Base-by-base conservation (phyloP, 1,284 basidiomycete species). In the Sporisorium graminicola region DNA sequence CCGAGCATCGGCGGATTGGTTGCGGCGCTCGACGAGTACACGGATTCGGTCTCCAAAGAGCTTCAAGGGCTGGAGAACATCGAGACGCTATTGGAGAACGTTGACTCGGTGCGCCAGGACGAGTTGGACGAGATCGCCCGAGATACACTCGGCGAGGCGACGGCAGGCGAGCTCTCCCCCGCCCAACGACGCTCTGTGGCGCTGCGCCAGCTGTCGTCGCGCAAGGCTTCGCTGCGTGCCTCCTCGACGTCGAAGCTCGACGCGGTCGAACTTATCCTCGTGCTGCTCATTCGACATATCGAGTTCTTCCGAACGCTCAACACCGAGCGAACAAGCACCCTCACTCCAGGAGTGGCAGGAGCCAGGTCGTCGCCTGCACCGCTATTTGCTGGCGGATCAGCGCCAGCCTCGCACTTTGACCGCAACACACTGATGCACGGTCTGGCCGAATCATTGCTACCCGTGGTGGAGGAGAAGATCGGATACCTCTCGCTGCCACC, bases 221-320 rank as follows among this genome's bases (percentile, higher is more conserved):
- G 91, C 65, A 87, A 87, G 65, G 75, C 76, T 0, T 82, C 85
- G 24, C 87, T 88, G 6, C 88, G 87, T 56, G 85, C 87, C 31
- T 88, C 89, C 13, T 89, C 90, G 2, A 75, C 76, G 35, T 73
- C 89, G 88, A 78, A 88, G 87, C 64, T 87, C 92, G 93, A 91
- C 74, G 91, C 91, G 51, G 87, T 92, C 53, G 94, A 97, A 86
- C 92, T 95, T 88, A 86, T 94, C 8, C 87, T 97, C 8, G 88
- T 97, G 7, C 88, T 97, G 27, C 88, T 94, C 13, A 95, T 93
- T 91, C 89, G 94, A 35, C 95, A 98, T 84, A 84, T 95, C 42
- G 88, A 90, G 20, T 87, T 87, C 78, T 89, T 87, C 83, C 86
- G 87, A 83, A 27, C 81, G 76, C 46, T 85, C 58, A 42, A 61